Evolutionary conservation across 1,284 basidiomycete species (phyloP), one percentile per base, ranked within the genome.

Genomic region (Vanrija humicola): DNA sequence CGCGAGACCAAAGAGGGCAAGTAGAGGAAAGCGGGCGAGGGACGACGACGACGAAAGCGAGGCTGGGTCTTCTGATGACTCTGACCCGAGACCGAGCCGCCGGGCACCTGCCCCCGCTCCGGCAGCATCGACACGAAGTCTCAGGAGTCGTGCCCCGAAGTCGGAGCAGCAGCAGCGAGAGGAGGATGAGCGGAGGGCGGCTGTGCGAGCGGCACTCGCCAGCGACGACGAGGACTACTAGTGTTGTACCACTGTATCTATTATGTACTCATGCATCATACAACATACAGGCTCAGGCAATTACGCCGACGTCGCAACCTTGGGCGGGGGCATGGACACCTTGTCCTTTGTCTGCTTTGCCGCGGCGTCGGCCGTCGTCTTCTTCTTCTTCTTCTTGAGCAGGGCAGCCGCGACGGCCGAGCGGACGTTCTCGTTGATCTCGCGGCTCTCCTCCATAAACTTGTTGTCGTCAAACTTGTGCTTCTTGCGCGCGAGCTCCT

Each of bases 361-460:
- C 38, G 29, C 23, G 21, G 34, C 38, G 3, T 23, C 21, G 21
- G 21, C 5, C 3, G 43, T 23, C 3, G 43, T 46, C 59, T 58
- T 58, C 55, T 61, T 63, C 54, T 63, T 61, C 56, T 40, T 54
- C 54, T 63, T 53, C 59, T 61, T 63, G 40, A 62, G 44, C 61
- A 48, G 55, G 57, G 55, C 90, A 46, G 84, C 82, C 48, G 87
- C 82, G 5, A 98, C 95, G 0, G 95, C 95, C 61, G 81, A 90
- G 78, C 90, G 89, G 23, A 98, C 95, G 64, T 84, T 87, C 62
- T 96, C 93, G 10, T 93, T 90, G 45, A 98, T 85, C 69, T 97
- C 93, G 69, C 84, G 81, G 68, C 87, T 94, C 78, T 97, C 87
- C 69, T 97, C 93, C 38, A 98, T 73, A 69, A 89, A 98, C 74